phyloP scores from a whole-genome alignment of 768 basidiomycete species.

The Tulasnella sp. region DNA sequence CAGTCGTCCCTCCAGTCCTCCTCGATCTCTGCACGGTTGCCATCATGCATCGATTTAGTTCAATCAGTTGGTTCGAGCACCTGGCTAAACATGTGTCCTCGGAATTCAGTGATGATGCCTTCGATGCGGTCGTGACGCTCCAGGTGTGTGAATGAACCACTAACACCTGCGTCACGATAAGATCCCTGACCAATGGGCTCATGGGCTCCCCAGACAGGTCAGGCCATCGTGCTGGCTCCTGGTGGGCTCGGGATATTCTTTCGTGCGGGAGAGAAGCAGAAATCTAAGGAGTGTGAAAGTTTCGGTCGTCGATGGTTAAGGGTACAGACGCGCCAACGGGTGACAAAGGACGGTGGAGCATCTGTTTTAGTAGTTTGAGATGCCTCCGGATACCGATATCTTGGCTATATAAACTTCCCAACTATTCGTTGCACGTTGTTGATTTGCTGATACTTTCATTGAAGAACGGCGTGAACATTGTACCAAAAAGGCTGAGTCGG shows the following conservation, averaged over 20 bases:
- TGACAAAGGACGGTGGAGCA: constrained; percentile 56
- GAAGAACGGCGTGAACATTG: too few species aligned
- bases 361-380: constrained; percentile 29
- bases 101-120: constrained; percentile 48
- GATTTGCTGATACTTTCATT: too few species aligned
- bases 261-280: constrained; percentile 2
- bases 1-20: constrained; percentile 4
- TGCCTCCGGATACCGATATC: neutral
- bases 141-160: constrained; percentile 35
- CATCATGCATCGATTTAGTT: neutral
- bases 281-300: constrained; percentile 17
- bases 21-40: constrained; percentile 12
- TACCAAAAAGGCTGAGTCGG: too few species aligned
- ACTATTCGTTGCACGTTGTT: too few species aligned
- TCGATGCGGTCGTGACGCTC: constrained; percentile 54
- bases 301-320: constrained; percentile 51
- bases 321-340: constrained; percentile 49
- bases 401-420: too few species aligned
- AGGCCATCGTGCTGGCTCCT: constrained; percentile 59
- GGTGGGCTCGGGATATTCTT: constrained; percentile 43
- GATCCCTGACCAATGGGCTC: neutral
- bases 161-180: too few species aligned
- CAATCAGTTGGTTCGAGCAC: constrained; percentile 28
- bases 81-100: constrained; percentile 32
- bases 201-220: constrained; percentile 47